Base-by-base conservation (phyloP, 2,329 filamentous ascomycete species). In the Colletotrichum sojae region DNA sequence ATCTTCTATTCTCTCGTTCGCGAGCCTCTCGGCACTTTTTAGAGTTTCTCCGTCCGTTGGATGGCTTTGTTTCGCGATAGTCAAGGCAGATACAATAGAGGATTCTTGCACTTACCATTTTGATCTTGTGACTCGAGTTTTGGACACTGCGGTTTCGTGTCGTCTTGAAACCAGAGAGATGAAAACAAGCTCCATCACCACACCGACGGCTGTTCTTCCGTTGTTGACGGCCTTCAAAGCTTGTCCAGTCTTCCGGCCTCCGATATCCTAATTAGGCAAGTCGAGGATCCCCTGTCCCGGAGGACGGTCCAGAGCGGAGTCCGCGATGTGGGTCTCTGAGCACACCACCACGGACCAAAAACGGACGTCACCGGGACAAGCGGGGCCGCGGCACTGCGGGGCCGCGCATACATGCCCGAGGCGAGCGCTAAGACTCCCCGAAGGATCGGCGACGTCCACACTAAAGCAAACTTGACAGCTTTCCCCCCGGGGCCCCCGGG, bases 1-100 rank as follows among this genome's bases (percentile, higher is more conserved):
- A 55, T 60, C 66, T 69, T 55, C 61, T 54, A 49, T 61, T 54
- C 66, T 55, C 46, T 69, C 66, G 1, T 59, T 69, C 9, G 64
- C 31, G 49, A 40, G 66, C 39, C 49, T 0, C 2, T 48, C 54
- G 54, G 66, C 61, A 10, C 65, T 54, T 58, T 65, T 27, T 60
- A 51, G 40, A 65, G 20, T 43, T 18, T 16, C 1, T 43, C 13
- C 5, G 31, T 18, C 53, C 2, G 3, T 4, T 27, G 16, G 40
- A 12, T 31, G 48, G 20, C 39, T 39, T 39, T 43, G 60, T 58
- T 64, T 64, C 53, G 40, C 64, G 9, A 43, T 3, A 43, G 16
- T 48, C 39, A 53, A 48, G 58, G 45, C n/a, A 58, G 20, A 22
- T 8, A 16, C 40, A 54, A 68, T 64, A 18, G 53, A 68, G 46